These are phyloP conservation scores for Tothia fuscella DNA, from an alignment of 2,329 filamentous ascomycete genomes.

Conservation along the genomic window DNA sequence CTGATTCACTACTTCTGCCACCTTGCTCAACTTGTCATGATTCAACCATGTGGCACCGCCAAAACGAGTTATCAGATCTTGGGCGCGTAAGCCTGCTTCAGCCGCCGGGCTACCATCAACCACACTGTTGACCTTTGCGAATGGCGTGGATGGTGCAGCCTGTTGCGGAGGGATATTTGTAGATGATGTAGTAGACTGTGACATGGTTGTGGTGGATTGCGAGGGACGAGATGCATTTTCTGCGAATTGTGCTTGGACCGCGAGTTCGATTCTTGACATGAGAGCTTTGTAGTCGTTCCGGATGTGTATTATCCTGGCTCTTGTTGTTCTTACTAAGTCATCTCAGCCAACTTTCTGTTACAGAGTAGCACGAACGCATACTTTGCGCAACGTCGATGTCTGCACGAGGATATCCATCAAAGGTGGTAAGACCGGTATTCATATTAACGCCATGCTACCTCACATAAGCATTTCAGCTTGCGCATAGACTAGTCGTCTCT, in stretches of 20 bases:
- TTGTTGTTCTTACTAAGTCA: slow-evolving; percentile 70
- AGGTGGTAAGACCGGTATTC: slow-evolving; percentile 75
- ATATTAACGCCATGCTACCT: slow-evolving; percentile 84
- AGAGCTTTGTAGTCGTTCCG: slow-evolving; percentile 88
- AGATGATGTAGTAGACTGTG: slow-evolving; percentile 9
- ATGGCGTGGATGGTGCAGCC: slow-evolving; percentile 46
- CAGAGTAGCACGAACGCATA: slow-evolving; percentile 30
- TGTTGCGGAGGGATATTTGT: slow-evolving; percentile 17
- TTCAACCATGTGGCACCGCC: slow-evolving; percentile 74
- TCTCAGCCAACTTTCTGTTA: slow-evolving; percentile 12
- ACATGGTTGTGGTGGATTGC: slow-evolving; percentile 14
- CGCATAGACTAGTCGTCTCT: slow-evolving; percentile 18
- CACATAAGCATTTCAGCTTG: slow-evolving; percentile 12
- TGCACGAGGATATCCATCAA: slow-evolving; percentile 82
- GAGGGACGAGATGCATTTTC: slow-evolving; percentile 39
- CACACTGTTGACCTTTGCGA: slow-evolving; percentile 84
- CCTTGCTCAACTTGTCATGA: slow-evolving; percentile 72
- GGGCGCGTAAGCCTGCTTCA: slow-evolving; percentile 63
- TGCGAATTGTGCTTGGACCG: slow-evolving; percentile 86
- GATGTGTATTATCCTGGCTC: slow-evolving; percentile 76
- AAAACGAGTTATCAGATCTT: slow-evolving; percentile 75
- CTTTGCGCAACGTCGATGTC: slow-evolving; percentile 94
- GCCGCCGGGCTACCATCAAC: slow-evolving; percentile 69
- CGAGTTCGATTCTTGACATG: slow-evolving; percentile 72
- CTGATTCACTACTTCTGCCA: slow-evolving; percentile 79